These are phyloP conservation scores for Ceratocystiopsis brevicomis DNA, from an alignment of 2,329 filamentous ascomycete species.

Conservation along the genomic window DNA sequence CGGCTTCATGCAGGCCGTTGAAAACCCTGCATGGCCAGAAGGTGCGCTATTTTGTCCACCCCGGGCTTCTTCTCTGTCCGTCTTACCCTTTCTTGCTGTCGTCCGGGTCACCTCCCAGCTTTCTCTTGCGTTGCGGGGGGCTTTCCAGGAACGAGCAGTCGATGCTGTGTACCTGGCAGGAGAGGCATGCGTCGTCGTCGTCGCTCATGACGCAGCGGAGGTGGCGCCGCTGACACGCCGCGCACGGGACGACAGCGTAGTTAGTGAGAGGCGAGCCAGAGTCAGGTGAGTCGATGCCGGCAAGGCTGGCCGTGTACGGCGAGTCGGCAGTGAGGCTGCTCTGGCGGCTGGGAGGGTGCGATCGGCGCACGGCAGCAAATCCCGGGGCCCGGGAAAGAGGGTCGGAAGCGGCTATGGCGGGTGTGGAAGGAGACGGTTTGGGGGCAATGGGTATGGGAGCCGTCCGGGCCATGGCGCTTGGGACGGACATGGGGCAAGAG, in stretches of 20 bases:
- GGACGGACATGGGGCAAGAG: conserved; percentile 29
- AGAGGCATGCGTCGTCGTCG: conserved; percentile 56
- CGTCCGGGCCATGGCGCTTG: conserved; percentile 36
- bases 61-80: background rate
- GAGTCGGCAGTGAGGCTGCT: conserved; percentile 30
- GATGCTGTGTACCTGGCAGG: conserved; percentile 60
- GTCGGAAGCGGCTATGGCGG: conserved; percentile 17
- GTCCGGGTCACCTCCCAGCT: conserved; percentile 46
- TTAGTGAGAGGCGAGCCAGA: conserved; percentile 25
- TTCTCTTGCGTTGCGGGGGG: conserved; percentile 62
- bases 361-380: conserved; percentile 6
- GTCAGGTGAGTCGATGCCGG: conserved; percentile 32
- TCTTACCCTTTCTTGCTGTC: conserved; percentile 50
- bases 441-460: conserved; percentile 48
- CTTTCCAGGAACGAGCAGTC: conserved; percentile 64
- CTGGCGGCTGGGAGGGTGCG: conserved; percentile 25
- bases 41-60: background rate
- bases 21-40: background rate
- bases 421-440: conserved; percentile 21
- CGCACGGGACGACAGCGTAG: conserved; percentile 38
- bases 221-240: conserved; percentile 56
- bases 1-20: background rate
- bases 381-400: conserved; percentile 8
- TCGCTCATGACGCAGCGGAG: conserved; percentile 57
- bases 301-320: conserved; percentile 30